phyloP scores from a whole-genome alignment of 352 stramenopile species.

The Blastocystis sp. region DNA sequence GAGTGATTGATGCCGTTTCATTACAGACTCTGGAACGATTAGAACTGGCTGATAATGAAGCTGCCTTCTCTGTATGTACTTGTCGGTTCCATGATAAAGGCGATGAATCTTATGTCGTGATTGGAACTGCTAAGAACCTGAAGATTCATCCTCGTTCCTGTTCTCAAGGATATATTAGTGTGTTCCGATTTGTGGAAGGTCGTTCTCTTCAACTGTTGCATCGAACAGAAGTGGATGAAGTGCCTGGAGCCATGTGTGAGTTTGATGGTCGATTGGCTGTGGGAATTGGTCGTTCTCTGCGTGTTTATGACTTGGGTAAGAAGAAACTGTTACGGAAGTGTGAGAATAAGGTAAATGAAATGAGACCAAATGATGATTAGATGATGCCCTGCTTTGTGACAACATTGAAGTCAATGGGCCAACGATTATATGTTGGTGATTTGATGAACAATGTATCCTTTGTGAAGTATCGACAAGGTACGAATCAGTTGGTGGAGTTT shows the following conservation, averaged over 20 bases:
- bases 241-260: conserved; percentile 88
- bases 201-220: conserved; percentile 86
- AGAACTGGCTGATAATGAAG: conserved; percentile 85
- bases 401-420: conserved; percentile 82
- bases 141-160: conserved; percentile 78
- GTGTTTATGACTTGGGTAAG: conserved; percentile 94
- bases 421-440: conserved; percentile 89
- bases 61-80: conserved; percentile 77
- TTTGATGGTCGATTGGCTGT: conserved; percentile 92
- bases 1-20: conserved; percentile 88
- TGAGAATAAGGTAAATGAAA: conserved; percentile 76
- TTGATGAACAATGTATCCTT: conserved; percentile 68
- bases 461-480: conserved; percentile 89
- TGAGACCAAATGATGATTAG: conserved; percentile 49
- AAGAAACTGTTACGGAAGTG: conserved; percentile 97
- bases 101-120: conserved; percentile 89
- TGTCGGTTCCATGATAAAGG: conserved; percentile 87
- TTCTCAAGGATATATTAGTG: conserved; percentile 71
- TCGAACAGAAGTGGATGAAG: conserved; percentile 87
- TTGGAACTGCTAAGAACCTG: conserved; percentile 89
- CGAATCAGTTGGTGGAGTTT: conserved; percentile 90
- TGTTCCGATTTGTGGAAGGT: conserved; percentile 84
- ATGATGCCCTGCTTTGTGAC: conserved; percentile 77
- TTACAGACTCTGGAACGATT: conserved; percentile 78
- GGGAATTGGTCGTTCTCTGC: conserved; percentile 84